Percentiles rank a stretch among this genome's conserved stretches.
Evolutionary conservation across 2,329 filamentous ascomycete genomes (phyloP).

Genomic region (Fusarium xyrophilum): DNA sequence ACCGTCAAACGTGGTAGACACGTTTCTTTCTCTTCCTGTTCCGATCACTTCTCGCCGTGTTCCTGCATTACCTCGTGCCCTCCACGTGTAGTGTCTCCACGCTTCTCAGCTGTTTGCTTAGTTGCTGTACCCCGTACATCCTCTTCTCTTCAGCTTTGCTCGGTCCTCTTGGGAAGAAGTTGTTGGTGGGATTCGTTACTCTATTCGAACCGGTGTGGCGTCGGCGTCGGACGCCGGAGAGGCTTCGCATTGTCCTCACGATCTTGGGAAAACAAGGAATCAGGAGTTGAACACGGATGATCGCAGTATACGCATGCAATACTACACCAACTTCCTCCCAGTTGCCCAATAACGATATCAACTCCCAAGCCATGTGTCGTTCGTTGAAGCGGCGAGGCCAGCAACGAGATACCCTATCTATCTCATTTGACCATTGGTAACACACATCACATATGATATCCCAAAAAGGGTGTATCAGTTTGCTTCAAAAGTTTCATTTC

Average conservation of each 20-base stretch:
- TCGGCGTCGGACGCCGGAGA: not conserved
- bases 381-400: slow-evolving; percentile 7
- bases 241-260: not conserved
- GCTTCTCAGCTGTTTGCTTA: not conserved
- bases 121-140: not conserved
- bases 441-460: slow-evolving; percentile 1
- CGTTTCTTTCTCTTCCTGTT: slow-evolving; percentile 21
- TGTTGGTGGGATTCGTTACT: slow-evolving; percentile 3
- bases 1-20: slow-evolving; percentile 25
- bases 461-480: slow-evolving; percentile 4
- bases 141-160: not conserved
- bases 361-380: slow-evolving; percentile 1
- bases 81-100: slow-evolving; percentile 35
- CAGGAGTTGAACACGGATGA: not conserved
- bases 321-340: not conserved
- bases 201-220: slow-evolving; percentile 11
- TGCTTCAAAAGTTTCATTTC: slow-evolving; percentile 41
- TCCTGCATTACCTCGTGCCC: slow-evolving; percentile 27
- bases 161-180: not conserved
- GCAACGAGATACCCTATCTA: not conserved
- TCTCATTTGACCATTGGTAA: not conserved
- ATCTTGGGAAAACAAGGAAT: not conserved
- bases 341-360: not conserved
- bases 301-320: not conserved
- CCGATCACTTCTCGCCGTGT: not conserved